phyloP scores from a whole-genome alignment of 2,329 filamentous ascomycete species.

The Neocucurbitaria cava region DNA sequence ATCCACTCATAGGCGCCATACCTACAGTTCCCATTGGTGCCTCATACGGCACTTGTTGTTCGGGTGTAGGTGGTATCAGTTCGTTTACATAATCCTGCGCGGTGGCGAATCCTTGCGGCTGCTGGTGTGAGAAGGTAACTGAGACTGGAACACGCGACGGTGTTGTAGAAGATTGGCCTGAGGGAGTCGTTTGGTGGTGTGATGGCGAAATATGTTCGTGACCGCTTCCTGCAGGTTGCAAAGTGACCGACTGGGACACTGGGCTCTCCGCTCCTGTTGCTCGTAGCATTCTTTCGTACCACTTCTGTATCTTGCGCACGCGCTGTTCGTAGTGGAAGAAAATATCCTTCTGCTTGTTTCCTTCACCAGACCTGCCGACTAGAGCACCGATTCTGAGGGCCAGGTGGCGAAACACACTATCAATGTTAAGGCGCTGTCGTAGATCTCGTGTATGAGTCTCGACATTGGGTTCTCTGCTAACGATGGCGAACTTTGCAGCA shows the following conservation, averaged over 20 bases:
- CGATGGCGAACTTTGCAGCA: slow-evolving; percentile 39
- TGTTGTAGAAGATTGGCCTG: not conserved
- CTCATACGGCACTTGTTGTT: slow-evolving; percentile 3
- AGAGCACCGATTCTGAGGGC: slow-evolving; percentile 32
- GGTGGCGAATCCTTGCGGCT: slow-evolving; percentile 12
- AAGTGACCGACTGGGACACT: slow-evolving; percentile 3
- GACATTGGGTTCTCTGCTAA: slow-evolving; percentile 31
- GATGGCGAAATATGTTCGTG: slow-evolving; percentile 5
- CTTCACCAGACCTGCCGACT: slow-evolving; percentile 27
- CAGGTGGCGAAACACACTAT: slow-evolving; percentile 36
- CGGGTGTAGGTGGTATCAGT: not conserved
- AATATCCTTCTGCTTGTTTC: slow-evolving; percentile 34
- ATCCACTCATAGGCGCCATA: slow-evolving; percentile 25
- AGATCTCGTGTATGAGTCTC: slow-evolving; percentile 34
- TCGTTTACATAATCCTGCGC: not conserved
- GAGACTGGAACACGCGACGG: slow-evolving; percentile 22
- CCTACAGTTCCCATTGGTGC: slow-evolving; percentile 19
- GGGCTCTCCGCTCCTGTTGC: slow-evolving; percentile 25
- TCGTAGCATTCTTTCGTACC: slow-evolving; percentile 37
- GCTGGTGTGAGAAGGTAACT: slow-evolving; percentile 25
- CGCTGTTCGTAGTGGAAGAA: slow-evolving; percentile 36
- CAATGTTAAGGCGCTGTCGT: slow-evolving; percentile 35
- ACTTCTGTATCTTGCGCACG: slow-evolving; percentile 36
- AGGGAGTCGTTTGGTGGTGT: not conserved
- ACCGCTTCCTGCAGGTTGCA: not conserved